Evolutionary conservation across 148 eudicot genomes (phyloP), one percentile per base, ranked within the genome.

Genomic region (Cornus controversa): DNA sequence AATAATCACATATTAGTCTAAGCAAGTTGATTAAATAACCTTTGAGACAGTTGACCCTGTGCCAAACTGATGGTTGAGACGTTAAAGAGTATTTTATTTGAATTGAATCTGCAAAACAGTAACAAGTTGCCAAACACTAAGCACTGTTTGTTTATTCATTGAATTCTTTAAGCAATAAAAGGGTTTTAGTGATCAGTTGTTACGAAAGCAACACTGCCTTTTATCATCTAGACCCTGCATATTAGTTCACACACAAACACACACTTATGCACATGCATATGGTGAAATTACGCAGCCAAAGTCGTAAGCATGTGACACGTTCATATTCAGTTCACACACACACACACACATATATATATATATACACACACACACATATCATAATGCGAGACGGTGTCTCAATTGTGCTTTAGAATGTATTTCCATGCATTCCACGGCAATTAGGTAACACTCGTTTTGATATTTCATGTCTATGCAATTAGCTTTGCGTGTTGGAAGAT

Each of bases 161-260:
- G 37, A 37, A 63, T 63, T 62, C 36, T 63, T 40, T 50, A 75
- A 75, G 40, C 42, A 26, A 75, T 45, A 18, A 66, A 40, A 5
- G 4, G 28, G 20, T 74, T 23, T 18, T 63, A 31, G 34, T 31
- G 4, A 31, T n/a, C n/a, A 31, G 4, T 31, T 31, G 34, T 31
- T 31, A 25, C 31, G 24, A 40, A 75, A 64, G 69, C 24, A 53
- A 2, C 53, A 60, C n/a, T 31, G 23, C 45, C 68, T 36, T 23
- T 74, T 11, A 74, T 60, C 67, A 36, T 74, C 11, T 74, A 64
- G 54, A 74, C 67, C 66, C 76, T 20, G 28, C 15, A 68, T 34
- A 68, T 6, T 67, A 40, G 37, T 37, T 67, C 70, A 69, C 40
- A 9, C n/a, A 54, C 20, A 54, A 0, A 25, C 6, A 20, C 10